Evolutionary conservation across 2,329 filamentous ascomycete genomes (phyloP).

Genomic region (Fusarium anthophilum): DNA sequence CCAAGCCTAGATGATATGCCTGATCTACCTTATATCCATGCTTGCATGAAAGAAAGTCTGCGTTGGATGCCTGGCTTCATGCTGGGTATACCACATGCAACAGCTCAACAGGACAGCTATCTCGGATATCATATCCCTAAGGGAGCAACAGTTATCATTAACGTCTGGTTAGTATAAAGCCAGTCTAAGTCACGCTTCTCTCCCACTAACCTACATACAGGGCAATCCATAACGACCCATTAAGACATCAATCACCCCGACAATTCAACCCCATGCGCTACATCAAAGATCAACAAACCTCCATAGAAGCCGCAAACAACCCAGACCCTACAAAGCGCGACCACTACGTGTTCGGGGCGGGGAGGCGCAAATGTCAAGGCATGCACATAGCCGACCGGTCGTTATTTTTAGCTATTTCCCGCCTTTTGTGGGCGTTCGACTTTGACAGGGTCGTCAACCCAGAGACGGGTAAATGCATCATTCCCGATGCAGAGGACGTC

Average conservation of each 20-base stretch:
- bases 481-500: neutral
- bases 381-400: neutral
- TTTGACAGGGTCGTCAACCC: neutral
- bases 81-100: neutral
- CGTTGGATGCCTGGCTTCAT: neutral
- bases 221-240: neutral
- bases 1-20: rapidly evolving
- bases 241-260: neutral
- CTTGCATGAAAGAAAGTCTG: neutral
- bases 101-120: neutral
- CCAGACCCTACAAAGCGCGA: neutral
- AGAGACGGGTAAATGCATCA: neutral
- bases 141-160: neutral
- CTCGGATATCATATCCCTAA: neutral
- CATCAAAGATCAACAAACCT: neutral
- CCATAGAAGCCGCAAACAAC: neutral
- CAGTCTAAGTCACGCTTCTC: rapidly evolving
- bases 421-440: neutral
- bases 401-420: neutral
- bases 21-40: neutral
- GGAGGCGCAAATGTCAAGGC: neutral
- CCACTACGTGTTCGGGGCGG: neutral
- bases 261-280: neutral
- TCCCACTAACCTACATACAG: neutral
- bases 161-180: neutral